Percentiles rank a stretch among this genome's conserved stretches.
phyloP scores from a whole-genome alignment of 768 basidiomycete genomes.

The Leccinum uliginosum region DNA sequence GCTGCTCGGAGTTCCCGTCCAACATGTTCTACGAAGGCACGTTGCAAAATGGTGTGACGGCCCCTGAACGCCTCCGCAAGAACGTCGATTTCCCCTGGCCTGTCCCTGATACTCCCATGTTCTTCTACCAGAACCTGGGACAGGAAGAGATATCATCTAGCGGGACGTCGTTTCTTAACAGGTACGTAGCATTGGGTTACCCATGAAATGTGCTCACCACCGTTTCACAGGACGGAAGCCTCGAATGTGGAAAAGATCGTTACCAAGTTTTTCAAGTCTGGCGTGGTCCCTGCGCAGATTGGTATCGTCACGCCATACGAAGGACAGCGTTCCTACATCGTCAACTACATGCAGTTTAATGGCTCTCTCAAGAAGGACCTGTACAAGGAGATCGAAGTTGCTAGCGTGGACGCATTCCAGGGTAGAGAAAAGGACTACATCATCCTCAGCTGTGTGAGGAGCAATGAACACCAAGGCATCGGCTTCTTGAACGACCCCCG shows the following conservation, averaged over 20 bases:
- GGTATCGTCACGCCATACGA: slow-evolving; percentile 99
- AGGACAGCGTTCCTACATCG: slow-evolving; percentile 96
- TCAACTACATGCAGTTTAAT: slow-evolving; percentile 99
- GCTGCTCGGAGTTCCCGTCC: slow-evolving; percentile 97
- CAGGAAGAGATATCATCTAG: slow-evolving; percentile 99
- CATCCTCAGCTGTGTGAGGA: slow-evolving; percentile 94
- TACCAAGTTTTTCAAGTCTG: slow-evolving; percentile 99
- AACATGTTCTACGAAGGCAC: slow-evolving; percentile 99
- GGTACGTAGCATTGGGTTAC: slow-evolving; percentile 35
- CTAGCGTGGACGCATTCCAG: slow-evolving; percentile 98
- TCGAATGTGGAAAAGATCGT: slow-evolving; percentile 99
- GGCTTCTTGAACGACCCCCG: slow-evolving; percentile 98
- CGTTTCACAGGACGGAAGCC: slow-evolving; percentile 76
- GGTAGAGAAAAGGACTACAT: slow-evolving; percentile 99
- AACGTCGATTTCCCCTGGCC: slow-evolving; percentile 99
- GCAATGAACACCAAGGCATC: slow-evolving; percentile 99
- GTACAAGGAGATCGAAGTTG: slow-evolving; percentile 99
- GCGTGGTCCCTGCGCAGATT: slow-evolving; percentile 92
- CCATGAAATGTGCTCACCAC: slow-evolving; percentile 4
- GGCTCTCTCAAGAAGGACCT: slow-evolving; percentile 98
- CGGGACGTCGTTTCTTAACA: slow-evolving; percentile 97
- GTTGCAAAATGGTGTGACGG: slow-evolving; percentile 97
- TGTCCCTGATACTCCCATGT: slow-evolving; percentile 95
- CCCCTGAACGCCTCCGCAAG: slow-evolving; percentile 93
- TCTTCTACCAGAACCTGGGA: slow-evolving; percentile 99